phyloP scores from a whole-genome alignment of 805 yeast species.

The Yarrowia divulgata region DNA sequence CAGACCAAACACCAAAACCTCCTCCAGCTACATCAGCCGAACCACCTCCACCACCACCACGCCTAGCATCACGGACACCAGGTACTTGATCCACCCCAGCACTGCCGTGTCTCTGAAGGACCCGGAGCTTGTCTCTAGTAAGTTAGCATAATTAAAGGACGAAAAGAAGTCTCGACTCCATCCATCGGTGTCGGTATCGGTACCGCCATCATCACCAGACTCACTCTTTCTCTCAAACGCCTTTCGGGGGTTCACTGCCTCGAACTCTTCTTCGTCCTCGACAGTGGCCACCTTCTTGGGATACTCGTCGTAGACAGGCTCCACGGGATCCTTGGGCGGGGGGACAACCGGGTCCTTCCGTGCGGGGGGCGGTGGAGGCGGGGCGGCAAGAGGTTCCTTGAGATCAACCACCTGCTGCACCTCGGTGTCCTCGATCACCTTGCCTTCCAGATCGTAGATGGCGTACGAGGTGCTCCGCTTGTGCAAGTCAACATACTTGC shows the following conservation, averaged over 20 bases:
- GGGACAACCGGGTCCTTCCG: constrained; percentile 23
- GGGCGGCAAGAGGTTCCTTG: constrained; percentile 16
- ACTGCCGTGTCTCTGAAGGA: constrained; percentile 30
- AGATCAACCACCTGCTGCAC: constrained; percentile 16
- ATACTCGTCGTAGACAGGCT: constrained; percentile 33
- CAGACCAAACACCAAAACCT: constrained; percentile 14
- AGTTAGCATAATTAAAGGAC: constrained; percentile 36
- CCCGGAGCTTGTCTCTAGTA: constrained; percentile 38
- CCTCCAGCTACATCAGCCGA: constrained; percentile 28
- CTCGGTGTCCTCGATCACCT: constrained; percentile 22
- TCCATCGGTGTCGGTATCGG: background rate
- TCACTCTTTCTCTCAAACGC: constrained; percentile 35
- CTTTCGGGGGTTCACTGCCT: constrained; percentile 20
- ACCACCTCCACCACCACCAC: constrained; percentile 35
- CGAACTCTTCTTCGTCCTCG: constrained; percentile 19
- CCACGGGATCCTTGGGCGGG: constrained; percentile 25
- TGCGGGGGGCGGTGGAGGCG: constrained; percentile 13
- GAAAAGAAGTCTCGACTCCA: constrained; percentile 26
- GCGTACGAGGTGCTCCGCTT: constrained; percentile 16
- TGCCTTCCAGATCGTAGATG: constrained; percentile 29
- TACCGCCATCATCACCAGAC: constrained; percentile 17
- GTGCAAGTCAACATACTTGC: constrained; percentile 32
- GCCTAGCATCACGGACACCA: constrained; percentile 34
- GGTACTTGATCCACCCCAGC: constrained; percentile 36
- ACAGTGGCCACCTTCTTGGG: constrained; percentile 18